Evolutionary conservation across 2,329 filamentous ascomycete genomes (phyloP), one percentile per base, ranked within the genome.

Genomic region (Fusarium humuli): DNA sequence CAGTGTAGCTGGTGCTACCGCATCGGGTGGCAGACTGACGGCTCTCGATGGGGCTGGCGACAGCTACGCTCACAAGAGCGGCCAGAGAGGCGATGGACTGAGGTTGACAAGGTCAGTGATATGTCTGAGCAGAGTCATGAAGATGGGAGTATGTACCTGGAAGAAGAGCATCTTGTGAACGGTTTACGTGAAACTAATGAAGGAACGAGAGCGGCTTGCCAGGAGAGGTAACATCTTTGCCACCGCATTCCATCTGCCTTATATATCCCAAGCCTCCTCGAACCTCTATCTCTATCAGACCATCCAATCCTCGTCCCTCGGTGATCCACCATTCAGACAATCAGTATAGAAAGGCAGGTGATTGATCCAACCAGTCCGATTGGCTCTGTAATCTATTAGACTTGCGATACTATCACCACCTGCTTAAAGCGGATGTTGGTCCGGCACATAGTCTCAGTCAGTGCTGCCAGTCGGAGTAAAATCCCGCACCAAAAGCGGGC

Each of bases 1-100:
- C 70, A 10, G 69, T 66, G 73, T 80, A 80, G 10, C 60, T 70
- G 41, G 64, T 72, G 49, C 34, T 73, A n/a, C 79, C 79, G 56
- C 79, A 81, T 16, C 55, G 76, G 7, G 77, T 75, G 25, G 70
- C 68, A 20, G 69, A 73, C 20, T 74, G 75, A 9, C 65, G 67
- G 14, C 60, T 54, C 40, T 74, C 72, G 11, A 75, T 61, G 18
- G 78, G 77, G 37, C 73, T 67, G 44, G 78, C 77, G 20, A 72
- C 69, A 62, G 60, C 76, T 23, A 77, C 63, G 61, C 75, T 71
- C 30, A 74, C 64, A 58, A 79, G 72, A 30, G 76, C 69, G 61
- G 74, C 65, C 57, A 79, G 61, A 55, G 75, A 63, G 65, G 64
- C 60, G 65, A 77, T 29, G 48, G 77, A 65, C 71, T 73, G 20